phyloP scores from a whole-genome alignment of 805 yeast genomes.

The Candida pseudoglaebosa region DNA sequence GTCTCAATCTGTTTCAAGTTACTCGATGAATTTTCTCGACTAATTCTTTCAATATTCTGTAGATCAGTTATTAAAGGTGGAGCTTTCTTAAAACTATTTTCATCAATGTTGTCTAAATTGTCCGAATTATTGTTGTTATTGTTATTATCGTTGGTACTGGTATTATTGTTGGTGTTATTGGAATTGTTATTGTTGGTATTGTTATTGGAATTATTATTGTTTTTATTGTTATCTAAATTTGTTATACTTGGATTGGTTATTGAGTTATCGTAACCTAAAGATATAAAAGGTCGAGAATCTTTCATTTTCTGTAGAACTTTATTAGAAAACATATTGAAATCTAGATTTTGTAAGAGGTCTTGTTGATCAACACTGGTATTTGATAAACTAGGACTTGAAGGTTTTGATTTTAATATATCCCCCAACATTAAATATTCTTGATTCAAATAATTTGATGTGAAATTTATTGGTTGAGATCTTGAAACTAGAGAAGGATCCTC shows the following conservation, averaged over 20 bases:
- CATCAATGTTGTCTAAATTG: background rate
- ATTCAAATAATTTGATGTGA: constrained; percentile 45
- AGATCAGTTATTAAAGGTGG: background rate
- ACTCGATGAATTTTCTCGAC: background rate
- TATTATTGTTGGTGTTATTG: too few relatives aligned
- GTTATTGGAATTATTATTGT: background rate
- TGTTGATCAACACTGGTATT: constrained; percentile 15
- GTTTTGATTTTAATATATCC: constrained; percentile 43
- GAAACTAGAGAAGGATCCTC: constrained; percentile 1
- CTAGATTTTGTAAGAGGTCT: constrained; percentile 5
- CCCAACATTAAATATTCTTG: constrained; percentile 51
- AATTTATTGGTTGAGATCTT: constrained; percentile 1
- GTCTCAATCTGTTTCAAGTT: background rate
- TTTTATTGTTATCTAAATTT: constrained; percentile 2
- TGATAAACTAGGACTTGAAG: constrained; percentile 37
- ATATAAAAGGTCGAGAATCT: constrained; percentile 40
- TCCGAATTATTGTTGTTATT: background rate
- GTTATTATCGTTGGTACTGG: background rate
- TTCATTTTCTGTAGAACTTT: constrained; percentile 9
- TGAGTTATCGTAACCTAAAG: constrained; percentile 26
- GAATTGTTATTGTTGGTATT: background rate
- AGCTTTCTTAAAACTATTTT: background rate
- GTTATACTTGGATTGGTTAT: background rate
- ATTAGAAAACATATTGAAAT: constrained; percentile 3
- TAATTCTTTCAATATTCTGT: constrained; percentile 1